phyloP scores from a whole-genome alignment of 805 yeast genomes.

The Metschnikowia kofuensis region DNA sequence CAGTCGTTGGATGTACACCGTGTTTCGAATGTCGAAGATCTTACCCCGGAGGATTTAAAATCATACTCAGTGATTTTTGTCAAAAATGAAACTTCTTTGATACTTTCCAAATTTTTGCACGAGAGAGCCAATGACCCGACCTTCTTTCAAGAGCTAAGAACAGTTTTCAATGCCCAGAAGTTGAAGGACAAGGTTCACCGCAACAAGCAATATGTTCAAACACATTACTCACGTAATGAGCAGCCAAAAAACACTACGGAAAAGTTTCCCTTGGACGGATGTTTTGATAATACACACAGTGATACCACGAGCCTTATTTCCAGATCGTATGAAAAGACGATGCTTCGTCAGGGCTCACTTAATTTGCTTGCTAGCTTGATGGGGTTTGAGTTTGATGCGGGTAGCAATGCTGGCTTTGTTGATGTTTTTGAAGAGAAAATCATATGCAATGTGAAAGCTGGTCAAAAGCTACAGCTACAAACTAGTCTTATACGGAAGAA shows the following conservation, averaged over 20 bases:
- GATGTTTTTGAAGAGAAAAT: conserved; percentile 11
- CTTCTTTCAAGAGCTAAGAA: conserved; percentile 1
- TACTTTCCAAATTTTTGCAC: neutral
- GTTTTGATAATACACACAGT: conserved; percentile 14
- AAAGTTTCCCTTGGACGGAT: conserved; percentile 10
- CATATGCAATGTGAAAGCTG: conserved; percentile 13
- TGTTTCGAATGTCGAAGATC: neutral
- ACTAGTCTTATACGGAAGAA: conserved; percentile 2
- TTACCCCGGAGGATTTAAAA: conserved; percentile 6
- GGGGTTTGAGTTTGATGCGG: conserved; percentile 1
- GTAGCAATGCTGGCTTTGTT: neutral
- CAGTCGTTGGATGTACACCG: conserved; percentile 6
- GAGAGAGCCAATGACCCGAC: neutral
- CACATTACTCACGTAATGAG: neutral
- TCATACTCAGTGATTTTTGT: conserved; percentile 7
- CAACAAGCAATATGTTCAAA: conserved; percentile 5
- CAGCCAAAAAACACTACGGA: neutral
- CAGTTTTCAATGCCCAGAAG: neutral
- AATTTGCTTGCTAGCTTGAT: neutral
- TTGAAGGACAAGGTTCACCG: conserved; percentile 1
- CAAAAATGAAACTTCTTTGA: conserved; percentile 8
- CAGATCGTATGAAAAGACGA: conserved; percentile 2
- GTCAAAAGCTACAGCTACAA: conserved; percentile 14
- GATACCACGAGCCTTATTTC: conserved; percentile 14
- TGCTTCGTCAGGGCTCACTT: neutral